A percentile compares a stretch with the other conserved stretches of the same genome.
Conservation (phyloP, 2,329 filamentous ascomycete species). For the Neoscytalidium dimidiatum region DNA sequence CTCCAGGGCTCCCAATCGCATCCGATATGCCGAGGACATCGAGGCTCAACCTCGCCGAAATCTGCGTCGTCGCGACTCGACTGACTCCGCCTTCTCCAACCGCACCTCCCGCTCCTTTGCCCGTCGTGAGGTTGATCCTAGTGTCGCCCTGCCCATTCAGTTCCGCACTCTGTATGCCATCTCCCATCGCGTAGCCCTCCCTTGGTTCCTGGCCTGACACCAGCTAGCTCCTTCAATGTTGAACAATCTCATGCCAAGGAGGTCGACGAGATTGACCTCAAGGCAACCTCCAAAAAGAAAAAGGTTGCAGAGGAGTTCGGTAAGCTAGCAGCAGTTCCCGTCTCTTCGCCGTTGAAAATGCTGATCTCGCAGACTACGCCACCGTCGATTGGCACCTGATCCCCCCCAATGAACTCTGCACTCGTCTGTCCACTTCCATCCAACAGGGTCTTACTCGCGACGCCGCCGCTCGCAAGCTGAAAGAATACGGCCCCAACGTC, state of each 20-base stretch:
- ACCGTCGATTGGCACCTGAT: slow-evolving; percentile 70
- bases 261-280: slow-evolving; percentile 14
- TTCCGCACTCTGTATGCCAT: slow-evolving; percentile 42
- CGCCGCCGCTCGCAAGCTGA: slow-evolving; percentile 56
- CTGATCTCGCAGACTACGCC: slow-evolving; percentile 37
- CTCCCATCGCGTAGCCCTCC: background rate
- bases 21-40: slow-evolving; percentile 38
- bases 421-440: slow-evolving; percentile 59
- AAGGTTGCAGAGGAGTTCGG: slow-evolving; percentile 37
- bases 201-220: slow-evolving; percentile 13
- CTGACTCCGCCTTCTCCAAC: slow-evolving; percentile 31
- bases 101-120: slow-evolving; percentile 39
- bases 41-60: slow-evolving; percentile 31
- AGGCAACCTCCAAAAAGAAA: slow-evolving; percentile 32
- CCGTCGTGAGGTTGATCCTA: slow-evolving; percentile 44
- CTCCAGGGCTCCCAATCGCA: slow-evolving; percentile 20
- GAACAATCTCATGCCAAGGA: slow-evolving; percentile 34
- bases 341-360: slow-evolving; percentile 9
- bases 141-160: slow-evolving; percentile 44
- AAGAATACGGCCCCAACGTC: slow-evolving; percentile 66
- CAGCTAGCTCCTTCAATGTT: slow-evolving; percentile 43
- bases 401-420: slow-evolving; percentile 58
- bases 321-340: slow-evolving; percentile 22
- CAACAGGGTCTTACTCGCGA: slow-evolving; percentile 61
- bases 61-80: slow-evolving; percentile 20